phyloP scores from a whole-genome alignment of 2,329 filamentous ascomycete species.

The Xylaria sp. region DNA sequence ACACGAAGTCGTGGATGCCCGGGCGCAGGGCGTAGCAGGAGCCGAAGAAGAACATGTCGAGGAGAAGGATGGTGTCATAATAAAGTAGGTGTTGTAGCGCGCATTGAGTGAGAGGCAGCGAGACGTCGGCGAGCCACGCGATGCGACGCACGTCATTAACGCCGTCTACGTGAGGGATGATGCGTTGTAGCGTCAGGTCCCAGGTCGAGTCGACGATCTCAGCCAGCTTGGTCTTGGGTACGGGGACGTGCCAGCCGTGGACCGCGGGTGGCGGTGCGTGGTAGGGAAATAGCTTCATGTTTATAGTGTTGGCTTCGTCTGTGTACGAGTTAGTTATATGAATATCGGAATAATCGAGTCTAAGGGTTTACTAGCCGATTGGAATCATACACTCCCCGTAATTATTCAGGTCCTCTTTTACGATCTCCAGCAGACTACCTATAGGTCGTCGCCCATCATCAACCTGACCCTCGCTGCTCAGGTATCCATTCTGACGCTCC shows the following conservation, averaged over 20 bases:
- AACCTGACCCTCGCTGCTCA: constrained; percentile 61
- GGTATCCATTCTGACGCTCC: constrained; percentile 89
- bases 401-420: constrained; percentile 90
- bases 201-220: constrained; percentile 74
- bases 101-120: constrained; percentile 84
- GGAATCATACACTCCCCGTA: constrained; percentile 99
- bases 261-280: constrained; percentile 81
- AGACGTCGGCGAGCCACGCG: constrained; percentile 84
- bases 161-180: constrained; percentile 89
- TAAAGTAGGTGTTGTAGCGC: constrained; percentile 90
- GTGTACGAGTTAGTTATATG: background rate
- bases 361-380: constrained; percentile 71
- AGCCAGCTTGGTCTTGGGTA: constrained; percentile 73
- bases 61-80: constrained; percentile 88
- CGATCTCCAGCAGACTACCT: constrained; percentile 83
- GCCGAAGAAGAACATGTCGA: constrained; percentile 95
- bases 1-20: constrained; percentile 81
- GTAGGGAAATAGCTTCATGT: constrained; percentile 93
- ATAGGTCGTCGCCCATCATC: constrained; percentile 73
- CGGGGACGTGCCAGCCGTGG: constrained; percentile 89
- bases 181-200: constrained; percentile 80
- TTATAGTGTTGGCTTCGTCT: constrained; percentile 95
- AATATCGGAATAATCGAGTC: background rate
- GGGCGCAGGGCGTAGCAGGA: constrained; percentile 87
- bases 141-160: constrained; percentile 90